Evolutionary conservation across 805 yeast genomes (phyloP), one percentile per base, ranked within the genome.

Genomic region (Candida rishiriensis): DNA sequence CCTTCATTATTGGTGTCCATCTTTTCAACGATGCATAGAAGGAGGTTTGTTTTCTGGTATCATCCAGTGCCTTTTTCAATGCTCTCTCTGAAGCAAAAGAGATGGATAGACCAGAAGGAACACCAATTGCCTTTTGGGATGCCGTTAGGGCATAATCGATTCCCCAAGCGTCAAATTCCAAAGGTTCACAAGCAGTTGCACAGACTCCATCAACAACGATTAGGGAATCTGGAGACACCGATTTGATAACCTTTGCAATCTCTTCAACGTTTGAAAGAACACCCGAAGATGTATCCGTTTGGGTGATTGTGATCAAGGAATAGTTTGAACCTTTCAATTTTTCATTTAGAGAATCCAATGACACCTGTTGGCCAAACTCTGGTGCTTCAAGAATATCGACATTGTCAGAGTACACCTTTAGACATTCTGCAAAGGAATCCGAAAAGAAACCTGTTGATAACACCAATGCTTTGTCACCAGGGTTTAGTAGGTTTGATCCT

Each of bases 231-330:
- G 98, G 97, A 3, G 88, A 77, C 2, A 73, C 67, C 50, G 68
- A 59, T 56, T 80, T 78, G 47, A 86, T 83, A n/a, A 82, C 52
- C 41, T 65, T 67, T 26, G 95, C 66, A 45, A 89, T 73, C 14
- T 71, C 69, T 59, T 78, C 71, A 50, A 91, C 81, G 58, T 86
- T 84, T 37, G 82, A 71, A 34, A 89, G 77, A 35, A 91, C 96
- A n/a, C 96, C 95, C 31, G 97, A 88, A 2, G 97, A 88, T 37
- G 98, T 93, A 65, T 93, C 99, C 33, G 93, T 97, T 56, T 91
- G 98, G 35, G 97, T 91, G 57, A 90, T 76, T 39, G 96, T 88
- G 55, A 91, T 74, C 42, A 86, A 75, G 50, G 76, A 63, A 70
- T 85, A 21, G 26, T 21, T 21, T 21, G n/a, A n/a, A n/a, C n/a